Conservation (phyloP, 2,329 filamentous ascomycete genomes). For the Blumeriella jaapii region DNA sequence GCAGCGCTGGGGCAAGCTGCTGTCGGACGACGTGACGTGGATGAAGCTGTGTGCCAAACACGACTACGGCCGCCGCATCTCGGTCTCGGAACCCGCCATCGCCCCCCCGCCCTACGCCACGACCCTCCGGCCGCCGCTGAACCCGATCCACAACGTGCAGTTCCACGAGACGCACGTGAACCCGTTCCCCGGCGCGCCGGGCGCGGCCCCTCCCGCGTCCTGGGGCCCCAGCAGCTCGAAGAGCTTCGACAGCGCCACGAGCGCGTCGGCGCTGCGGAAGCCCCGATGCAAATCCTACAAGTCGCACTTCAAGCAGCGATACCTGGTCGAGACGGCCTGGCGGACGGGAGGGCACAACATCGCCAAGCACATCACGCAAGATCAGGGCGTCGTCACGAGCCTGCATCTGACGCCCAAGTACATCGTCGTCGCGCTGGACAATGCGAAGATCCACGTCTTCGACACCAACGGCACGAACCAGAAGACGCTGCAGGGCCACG, state of each 20-base stretch:
- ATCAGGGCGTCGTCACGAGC: constrained; percentile 94
- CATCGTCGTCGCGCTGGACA: constrained; percentile 94
- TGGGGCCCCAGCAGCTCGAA: constrained; percentile 27
- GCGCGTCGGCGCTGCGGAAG: constrained; percentile 33
- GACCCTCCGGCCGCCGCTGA: constrained; percentile 20
- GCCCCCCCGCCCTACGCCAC: constrained; percentile 15
- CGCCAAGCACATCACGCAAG: constrained; percentile 81
- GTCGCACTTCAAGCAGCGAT: constrained; percentile 94
- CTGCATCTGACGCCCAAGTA: constrained; percentile 90
- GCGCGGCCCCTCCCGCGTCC: constrained; percentile 30
- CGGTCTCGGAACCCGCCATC: constrained; percentile 25
- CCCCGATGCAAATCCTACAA: constrained; percentile 73
- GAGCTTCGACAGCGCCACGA: constrained; percentile 43
- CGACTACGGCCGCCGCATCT: constrained; percentile 59
- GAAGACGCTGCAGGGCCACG: constrained; percentile 83
- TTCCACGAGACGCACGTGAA: constrained; percentile 21
- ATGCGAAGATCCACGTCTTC: constrained; percentile 97
- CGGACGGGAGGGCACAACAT: constrained; percentile 78
- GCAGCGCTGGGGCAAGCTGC: constrained; percentile 78
- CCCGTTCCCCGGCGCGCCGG: constrained; percentile 37
- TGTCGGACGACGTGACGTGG: constrained; percentile 97
- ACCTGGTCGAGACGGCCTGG: constrained; percentile 96
- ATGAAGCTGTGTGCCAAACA: constrained; percentile 95
- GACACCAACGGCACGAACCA: constrained; percentile 82
- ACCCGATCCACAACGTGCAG: constrained; percentile 18